Evolutionary conservation across 345 rosid genomes (phyloP), one percentile per base, ranked within the genome.

Genomic region (Zanthoxylum bungeanum): DNA sequence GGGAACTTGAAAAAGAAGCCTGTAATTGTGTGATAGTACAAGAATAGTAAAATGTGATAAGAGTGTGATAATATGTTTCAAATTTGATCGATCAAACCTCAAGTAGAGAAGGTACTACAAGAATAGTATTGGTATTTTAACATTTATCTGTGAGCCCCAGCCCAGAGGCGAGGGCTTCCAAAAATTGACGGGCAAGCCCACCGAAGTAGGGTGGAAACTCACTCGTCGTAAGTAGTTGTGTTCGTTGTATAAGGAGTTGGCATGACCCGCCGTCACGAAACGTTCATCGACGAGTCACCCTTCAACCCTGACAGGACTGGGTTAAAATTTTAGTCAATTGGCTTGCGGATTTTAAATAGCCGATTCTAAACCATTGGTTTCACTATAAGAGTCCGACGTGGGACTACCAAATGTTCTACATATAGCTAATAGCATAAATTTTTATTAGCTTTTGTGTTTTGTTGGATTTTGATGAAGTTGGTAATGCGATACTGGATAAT

Each of bases 251-350:
- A 61, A 71, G 86, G 96, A 72, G 97, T 84, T 73, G 93, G 97
- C 97, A 84, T 84, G 94, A 82, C 91, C 75, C 87, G 90, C 75
- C 97, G 73, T 93, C 98, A 61, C 97, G 56, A 17, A 0, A 1
- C 94, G 98, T 84, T 93, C 97, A 91, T 88, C 78, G 74, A 76
- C 93, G 75, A 47, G 88, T 86, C 94, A 79, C 75, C 93, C 78
- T 64, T 71, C 86, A 83, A 89, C 97, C 87, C 92, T 87, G 88
- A 91, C 97, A 81, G 88, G 89, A 84, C 88, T 28, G 73, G 52
- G 36, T 52, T 22, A 24, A 3, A 0, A 2, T 0, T 1, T 0
- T 0, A 0, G 5, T 0, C 0, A 0, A 0, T 0, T 0, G 9
- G 17, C 12, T 28, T 8, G 9, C 2, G 25, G 3, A 3, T 39